Evolutionary conservation across 1,284 basidiomycete genomes (phyloP).

Genomic region (Leccinum huronense): DNA sequence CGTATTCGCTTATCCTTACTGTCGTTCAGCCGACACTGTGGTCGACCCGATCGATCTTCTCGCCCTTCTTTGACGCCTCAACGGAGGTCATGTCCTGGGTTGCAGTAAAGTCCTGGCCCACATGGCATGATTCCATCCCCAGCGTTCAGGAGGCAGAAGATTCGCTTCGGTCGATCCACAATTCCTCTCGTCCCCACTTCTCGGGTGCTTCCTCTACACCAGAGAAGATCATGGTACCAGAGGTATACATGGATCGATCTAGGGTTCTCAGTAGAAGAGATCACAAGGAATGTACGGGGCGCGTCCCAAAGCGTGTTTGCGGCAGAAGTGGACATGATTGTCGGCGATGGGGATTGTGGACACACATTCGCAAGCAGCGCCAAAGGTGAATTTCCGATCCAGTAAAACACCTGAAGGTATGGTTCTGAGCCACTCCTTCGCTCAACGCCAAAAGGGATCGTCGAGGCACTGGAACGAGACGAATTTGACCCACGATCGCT

Average conservation of each 20-base stretch:
- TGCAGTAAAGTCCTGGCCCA: conserved; percentile 31
- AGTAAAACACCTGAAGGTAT: no score
- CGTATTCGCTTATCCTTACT: neutral
- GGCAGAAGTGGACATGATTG: conserved; percentile 39
- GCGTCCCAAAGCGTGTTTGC: conserved; percentile 38
- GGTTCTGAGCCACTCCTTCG: neutral
- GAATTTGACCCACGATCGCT: neutral
- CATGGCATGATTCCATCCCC: neutral
- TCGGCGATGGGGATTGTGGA: conserved; percentile 39
- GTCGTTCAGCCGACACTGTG: conserved; percentile 2
- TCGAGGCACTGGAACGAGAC: conserved; percentile 9
- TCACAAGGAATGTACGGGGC: conserved; percentile 31
- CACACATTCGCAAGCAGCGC: conserved; percentile 35
- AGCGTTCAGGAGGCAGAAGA: conserved; percentile 4
- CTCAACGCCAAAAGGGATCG: neutral
- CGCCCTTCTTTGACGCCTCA: conserved; percentile 39
- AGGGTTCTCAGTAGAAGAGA: conserved; percentile 14
- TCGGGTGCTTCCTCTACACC: neutral
- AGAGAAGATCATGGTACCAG: no score
- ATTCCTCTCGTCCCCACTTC: neutral
- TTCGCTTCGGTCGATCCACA: conserved; percentile 13
- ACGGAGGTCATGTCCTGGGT: conserved; percentile 39
- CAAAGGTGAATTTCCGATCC: conserved; percentile 7
- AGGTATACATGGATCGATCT: conserved; percentile 9
- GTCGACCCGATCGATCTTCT: conserved; percentile 26